phyloP scores from a whole-genome alignment of 2,329 filamentous ascomycete genomes.

The Aspergillus thermomutatus region DNA sequence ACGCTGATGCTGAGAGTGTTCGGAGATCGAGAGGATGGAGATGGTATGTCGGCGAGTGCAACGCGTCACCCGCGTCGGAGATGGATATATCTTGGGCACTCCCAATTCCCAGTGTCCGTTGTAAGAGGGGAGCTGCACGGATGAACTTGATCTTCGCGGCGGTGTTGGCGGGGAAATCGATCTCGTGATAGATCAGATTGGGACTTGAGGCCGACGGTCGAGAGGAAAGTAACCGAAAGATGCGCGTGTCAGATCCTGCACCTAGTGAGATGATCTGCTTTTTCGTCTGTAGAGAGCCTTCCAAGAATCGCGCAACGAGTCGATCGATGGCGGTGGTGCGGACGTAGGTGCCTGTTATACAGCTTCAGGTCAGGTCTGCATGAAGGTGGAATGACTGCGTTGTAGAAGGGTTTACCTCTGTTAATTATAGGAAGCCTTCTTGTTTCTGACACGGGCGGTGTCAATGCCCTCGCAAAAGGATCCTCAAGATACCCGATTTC shows the following conservation, averaged over 20 bases:
- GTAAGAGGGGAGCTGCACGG: slow-evolving; percentile 29
- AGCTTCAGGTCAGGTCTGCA: background rate
- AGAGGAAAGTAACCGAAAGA: slow-evolving; percentile 66
- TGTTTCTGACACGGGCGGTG: slow-evolving; percentile 47
- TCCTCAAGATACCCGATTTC: slow-evolving; percentile 81
- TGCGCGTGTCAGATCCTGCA: slow-evolving; percentile 88
- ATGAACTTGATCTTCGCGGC: slow-evolving; percentile 57
- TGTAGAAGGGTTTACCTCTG: slow-evolving; percentile 57
- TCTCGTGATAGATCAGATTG: slow-evolving; percentile 75
- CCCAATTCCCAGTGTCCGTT: slow-evolving; percentile 28
- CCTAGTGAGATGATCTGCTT: slow-evolving; percentile 87
- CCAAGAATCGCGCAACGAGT: slow-evolving; percentile 70
- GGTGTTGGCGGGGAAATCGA: slow-evolving; percentile 81
- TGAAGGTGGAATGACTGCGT: slow-evolving; percentile 8
- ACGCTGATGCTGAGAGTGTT: slow-evolving; percentile 38
- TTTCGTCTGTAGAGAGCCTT: slow-evolving; percentile 20
- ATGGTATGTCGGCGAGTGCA: slow-evolving; percentile 48
- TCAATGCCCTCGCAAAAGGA: slow-evolving; percentile 70
- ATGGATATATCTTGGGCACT: slow-evolving; percentile 32
- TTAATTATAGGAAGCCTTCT: slow-evolving; percentile 89
- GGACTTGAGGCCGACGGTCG: slow-evolving; percentile 33
- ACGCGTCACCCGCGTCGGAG: slow-evolving; percentile 37
- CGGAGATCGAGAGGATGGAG: slow-evolving; percentile 70
- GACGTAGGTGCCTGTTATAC: slow-evolving; percentile 74
- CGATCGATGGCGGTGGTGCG: slow-evolving; percentile 79